A percentile compares a stretch with the other conserved stretches of the same genome.
Evolutionary conservation across 1,284 basidiomycete genomes (phyloP).

Genomic region (Pseudozyma tsukubaensis): DNA sequence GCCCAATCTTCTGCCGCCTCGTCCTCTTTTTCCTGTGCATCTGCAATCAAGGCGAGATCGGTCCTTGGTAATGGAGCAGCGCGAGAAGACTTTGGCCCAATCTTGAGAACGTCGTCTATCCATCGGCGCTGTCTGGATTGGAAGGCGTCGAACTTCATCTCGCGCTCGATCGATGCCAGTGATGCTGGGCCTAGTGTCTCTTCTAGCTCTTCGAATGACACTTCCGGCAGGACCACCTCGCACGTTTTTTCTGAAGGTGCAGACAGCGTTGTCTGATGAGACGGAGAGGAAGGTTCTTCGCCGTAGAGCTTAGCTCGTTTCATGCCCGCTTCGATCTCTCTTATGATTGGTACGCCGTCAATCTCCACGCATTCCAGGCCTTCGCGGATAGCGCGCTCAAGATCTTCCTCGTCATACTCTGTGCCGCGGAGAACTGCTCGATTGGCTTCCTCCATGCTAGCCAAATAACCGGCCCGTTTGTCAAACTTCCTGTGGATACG

Average conservation of each 20-base stretch:
- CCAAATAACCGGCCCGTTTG: not conserved
- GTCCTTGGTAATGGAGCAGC: not conserved
- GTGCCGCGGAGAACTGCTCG: constrained; percentile 13
- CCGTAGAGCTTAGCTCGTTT: constrained; percentile 12
- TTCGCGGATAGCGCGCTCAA: not conserved
- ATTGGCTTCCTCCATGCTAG: constrained; percentile 6
- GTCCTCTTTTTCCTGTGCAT: not conserved
- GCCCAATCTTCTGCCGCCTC: constrained; percentile 5
- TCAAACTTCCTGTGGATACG: constrained; percentile 15
- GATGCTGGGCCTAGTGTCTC: constrained; percentile 19
- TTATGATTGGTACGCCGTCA: not conserved
- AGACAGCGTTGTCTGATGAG: not conserved
- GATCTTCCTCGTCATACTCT: constrained; percentile 8
- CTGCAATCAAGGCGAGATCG: too few species aligned
- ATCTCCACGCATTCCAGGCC: not conserved
- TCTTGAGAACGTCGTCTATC: constrained; percentile 10
- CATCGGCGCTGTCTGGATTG: constrained; percentile 20
- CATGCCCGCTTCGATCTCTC: constrained; percentile 13
- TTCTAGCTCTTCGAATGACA: not conserved
- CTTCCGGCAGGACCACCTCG: constrained; percentile 4
- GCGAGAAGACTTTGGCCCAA: not conserved
- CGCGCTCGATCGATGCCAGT: constrained; percentile 18
- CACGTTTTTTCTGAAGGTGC: not conserved
- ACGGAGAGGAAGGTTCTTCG: not conserved
- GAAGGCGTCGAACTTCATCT: constrained; percentile 23